Evolutionary conservation across 768 basidiomycete genomes (phyloP).

Genomic region (Naganishia randhawae): DNA sequence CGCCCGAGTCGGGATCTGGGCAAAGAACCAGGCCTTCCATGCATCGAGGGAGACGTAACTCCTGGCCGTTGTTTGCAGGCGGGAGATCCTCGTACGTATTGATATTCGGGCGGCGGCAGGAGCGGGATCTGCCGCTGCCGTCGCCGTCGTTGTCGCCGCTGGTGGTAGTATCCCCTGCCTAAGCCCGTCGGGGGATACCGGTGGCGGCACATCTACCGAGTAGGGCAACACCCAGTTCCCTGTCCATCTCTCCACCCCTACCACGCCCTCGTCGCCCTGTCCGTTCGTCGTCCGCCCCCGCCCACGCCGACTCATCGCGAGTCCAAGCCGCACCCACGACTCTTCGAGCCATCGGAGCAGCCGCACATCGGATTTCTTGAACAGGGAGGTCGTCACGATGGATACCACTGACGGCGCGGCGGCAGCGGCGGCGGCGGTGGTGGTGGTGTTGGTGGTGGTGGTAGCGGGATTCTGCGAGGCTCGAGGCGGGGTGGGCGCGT

Average conservation of each 20-base stretch:
- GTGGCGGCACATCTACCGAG: background rate
- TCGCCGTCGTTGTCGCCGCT: too few species aligned
- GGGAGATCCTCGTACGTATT: background rate
- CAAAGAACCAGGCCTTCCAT: background rate
- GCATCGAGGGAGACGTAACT: background rate
- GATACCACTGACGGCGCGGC: too few species aligned
- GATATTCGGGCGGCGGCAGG: too few species aligned
- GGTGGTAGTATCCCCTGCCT: background rate
- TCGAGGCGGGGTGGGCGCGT: background rate
- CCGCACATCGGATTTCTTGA: slow-evolving; percentile 42
- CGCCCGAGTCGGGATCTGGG: background rate
- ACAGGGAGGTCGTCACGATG: slow-evolving; percentile 45
- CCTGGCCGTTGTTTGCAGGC: background rate
- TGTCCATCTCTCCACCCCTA: background rate
- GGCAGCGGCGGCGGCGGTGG: too few species aligned
- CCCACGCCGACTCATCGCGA: background rate
- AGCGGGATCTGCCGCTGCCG: too few species aligned
- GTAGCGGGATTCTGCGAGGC: background rate
- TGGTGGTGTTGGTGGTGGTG: background rate
- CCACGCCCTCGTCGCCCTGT: background rate
- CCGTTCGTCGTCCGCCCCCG: background rate
- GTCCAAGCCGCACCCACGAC: slow-evolving; percentile 30
- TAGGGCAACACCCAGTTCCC: background rate
- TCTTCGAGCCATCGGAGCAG: slow-evolving; percentile 46
- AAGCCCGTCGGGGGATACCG: background rate